phyloP scores from a whole-genome alignment of 2,329 filamentous ascomycete species.

The Aspergillus costaricaensis region DNA sequence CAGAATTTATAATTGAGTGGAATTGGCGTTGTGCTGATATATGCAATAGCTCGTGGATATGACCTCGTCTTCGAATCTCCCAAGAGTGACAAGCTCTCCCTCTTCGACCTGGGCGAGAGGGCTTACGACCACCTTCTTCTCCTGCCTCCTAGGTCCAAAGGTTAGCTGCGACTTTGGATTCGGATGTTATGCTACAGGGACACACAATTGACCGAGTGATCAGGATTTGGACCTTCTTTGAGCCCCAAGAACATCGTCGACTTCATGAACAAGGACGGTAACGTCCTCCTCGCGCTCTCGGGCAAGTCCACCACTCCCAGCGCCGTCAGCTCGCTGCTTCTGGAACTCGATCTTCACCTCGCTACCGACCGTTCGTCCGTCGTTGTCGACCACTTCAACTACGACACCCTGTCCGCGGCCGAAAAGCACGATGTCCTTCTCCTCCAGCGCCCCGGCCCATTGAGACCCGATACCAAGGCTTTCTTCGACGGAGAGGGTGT shows the following conservation, averaged over 20 bases:
- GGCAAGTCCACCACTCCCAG: constrained; percentile 69
- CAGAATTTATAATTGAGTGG: too few species aligned
- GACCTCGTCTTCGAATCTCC: constrained; percentile 78
- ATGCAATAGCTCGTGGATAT: constrained; percentile 72
- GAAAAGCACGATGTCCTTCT: constrained; percentile 89
- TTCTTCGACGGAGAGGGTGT: constrained; percentile 72
- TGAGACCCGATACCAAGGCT: constrained; percentile 70
- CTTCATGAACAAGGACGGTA: constrained; percentile 88
- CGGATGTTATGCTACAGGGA: neutral
- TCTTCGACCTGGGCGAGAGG: constrained; percentile 85
- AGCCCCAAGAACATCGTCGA: constrained; percentile 84
- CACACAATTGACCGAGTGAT: constrained; percentile 28
- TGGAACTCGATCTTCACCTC: constrained; percentile 87
- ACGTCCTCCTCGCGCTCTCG: constrained; percentile 83
- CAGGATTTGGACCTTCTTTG: constrained; percentile 83
- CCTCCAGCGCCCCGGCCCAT: constrained; percentile 65
- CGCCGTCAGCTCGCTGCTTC: constrained; percentile 73
- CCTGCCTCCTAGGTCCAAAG: constrained; percentile 87
- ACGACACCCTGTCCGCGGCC: constrained; percentile 72
- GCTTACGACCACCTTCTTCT: constrained; percentile 89
- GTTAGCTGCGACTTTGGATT: constrained; percentile 44
- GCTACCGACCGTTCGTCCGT: constrained; percentile 80
- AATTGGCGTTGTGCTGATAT: constrained; percentile 11
- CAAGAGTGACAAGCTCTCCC: constrained; percentile 72
- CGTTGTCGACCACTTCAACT: constrained; percentile 95